These are phyloP conservation scores for Tylopilus sp. DNA, from an alignment of 768 basidiomycete species.

Conservation along the genomic window DNA sequence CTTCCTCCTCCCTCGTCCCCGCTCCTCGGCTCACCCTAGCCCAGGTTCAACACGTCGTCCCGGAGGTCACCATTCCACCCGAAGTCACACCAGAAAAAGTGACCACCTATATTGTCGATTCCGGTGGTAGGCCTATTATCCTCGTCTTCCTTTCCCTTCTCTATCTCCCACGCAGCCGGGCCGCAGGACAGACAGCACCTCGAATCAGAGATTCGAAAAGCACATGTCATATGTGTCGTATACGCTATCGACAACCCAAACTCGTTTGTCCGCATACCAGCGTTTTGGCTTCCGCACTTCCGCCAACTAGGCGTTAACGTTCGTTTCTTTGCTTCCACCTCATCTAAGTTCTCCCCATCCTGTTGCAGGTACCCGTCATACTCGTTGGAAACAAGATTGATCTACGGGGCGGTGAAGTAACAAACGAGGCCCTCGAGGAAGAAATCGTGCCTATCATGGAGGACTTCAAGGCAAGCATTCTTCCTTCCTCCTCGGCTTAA, in stretches of 20 bases:
- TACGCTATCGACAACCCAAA: constrained; percentile 96
- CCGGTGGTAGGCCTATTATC: constrained; percentile 65
- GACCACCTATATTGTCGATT: constrained; percentile 96
- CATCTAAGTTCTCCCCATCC: constrained; percentile 6
- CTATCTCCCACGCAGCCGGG: constrained; percentile 51
- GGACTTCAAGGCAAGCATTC: constrained; percentile 82
- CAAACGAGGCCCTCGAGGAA: constrained; percentile 90
- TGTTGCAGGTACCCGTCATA: constrained; percentile 83
- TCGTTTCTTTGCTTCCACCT: constrained; percentile 21
- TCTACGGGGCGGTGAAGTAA: constrained; percentile 86
- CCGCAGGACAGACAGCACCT: constrained; percentile 85
- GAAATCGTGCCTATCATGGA: constrained; percentile 97
- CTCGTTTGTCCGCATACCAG: constrained; percentile 96
- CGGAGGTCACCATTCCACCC: constrained; percentile 97
- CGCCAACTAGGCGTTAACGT: constrained; percentile 95
- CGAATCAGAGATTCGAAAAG: constrained; percentile 93
- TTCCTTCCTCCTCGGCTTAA: background rate
- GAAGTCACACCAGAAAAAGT: constrained; percentile 97
- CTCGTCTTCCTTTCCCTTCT: constrained; percentile 1
- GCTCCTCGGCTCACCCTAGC: constrained; percentile 1
- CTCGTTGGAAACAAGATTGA: constrained; percentile 99
- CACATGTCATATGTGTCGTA: constrained; percentile 97
- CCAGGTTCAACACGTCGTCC: constrained; percentile 92
- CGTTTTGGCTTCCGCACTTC: constrained; percentile 96
- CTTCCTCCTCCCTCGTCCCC: background rate